Conservation (phyloP, 768 basidiomycete species). For the Amanita rubescens region DNA sequence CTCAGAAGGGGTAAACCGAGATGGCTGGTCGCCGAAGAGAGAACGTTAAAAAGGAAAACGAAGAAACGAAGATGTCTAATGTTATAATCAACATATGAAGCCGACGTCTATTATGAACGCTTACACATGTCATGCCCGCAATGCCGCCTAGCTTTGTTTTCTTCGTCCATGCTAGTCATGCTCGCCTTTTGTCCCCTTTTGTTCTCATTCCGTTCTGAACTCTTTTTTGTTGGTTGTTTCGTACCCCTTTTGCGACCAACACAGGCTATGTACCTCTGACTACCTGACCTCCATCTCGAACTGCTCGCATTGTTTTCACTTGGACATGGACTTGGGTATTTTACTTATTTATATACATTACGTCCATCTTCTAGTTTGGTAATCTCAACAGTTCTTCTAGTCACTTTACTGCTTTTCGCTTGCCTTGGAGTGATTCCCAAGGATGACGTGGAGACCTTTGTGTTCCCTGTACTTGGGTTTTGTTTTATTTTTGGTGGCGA, state of each 20-base stretch:
- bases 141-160: not conserved
- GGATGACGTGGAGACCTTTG: too few species aligned
- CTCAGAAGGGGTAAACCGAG: not conserved
- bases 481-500: not conserved
- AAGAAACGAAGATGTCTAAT: constrained; percentile 2
- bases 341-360: constrained; percentile 2
- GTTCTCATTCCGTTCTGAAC: not conserved
- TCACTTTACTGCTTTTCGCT: not conserved
- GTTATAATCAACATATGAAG: not conserved
- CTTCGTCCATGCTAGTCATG: not conserved
- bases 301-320: not conserved
- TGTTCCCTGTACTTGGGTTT: not conserved
- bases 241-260: not conserved
- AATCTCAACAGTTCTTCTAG: not conserved
- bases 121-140: not conserved
- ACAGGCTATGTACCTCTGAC: not conserved
- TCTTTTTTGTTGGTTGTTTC: not conserved
- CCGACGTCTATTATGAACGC: not conserved
- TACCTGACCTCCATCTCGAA: not conserved
- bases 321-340: constrained; percentile 4
- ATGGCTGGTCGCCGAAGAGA: not conserved
- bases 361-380: not conserved
- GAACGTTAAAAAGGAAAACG: not conserved
- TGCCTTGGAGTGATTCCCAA: too few species aligned
- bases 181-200: not conserved